phyloP scores from a whole-genome alignment of 345 rosid species.

The Euphorbia tirucalli region DNA sequence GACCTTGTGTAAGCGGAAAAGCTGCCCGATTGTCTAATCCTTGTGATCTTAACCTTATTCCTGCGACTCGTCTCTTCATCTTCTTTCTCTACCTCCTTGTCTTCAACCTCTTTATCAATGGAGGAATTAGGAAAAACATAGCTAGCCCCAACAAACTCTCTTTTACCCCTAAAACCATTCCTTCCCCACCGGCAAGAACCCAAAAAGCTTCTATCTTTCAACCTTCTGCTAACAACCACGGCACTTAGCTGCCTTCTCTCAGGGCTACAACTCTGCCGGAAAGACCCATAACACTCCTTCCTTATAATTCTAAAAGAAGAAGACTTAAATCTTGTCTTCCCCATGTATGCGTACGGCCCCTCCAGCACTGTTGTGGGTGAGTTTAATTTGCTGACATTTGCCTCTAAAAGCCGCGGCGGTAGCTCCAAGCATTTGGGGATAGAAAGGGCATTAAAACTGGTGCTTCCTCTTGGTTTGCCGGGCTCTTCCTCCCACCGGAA shows the following conservation, averaged over 20 bases:
- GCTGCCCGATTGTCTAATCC: conserved; percentile 46
- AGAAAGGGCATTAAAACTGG: conserved; percentile 17
- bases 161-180: conserved; percentile 45
- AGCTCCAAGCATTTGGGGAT: conserved; percentile 44
- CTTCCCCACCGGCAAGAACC: conserved; percentile 43
- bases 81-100: conserved; percentile 12
- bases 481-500: conserved; percentile 92
- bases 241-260: conserved; percentile 25
- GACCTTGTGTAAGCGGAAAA: conserved; percentile 39
- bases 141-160: conserved; percentile 47
- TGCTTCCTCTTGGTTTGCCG: conserved; percentile 69
- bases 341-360: conserved; percentile 38
- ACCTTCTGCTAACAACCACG: conserved; percentile 19
- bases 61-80: conserved; percentile 22
- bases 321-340: conserved; percentile 31
- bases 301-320: conserved; percentile 38
- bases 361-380: conserved; percentile 48
- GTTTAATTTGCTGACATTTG: conserved; percentile 36
- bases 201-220: conserved; percentile 36
- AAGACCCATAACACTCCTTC: conserved; percentile 44
- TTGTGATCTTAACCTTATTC: conserved; percentile 32
- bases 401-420: conserved; percentile 57
- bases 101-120: conserved; percentile 29
- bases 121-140: conserved; percentile 55
- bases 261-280: conserved; percentile 29